Conservation (phyloP, 768 basidiomycete species). For the Heimioporus sp. region DNA sequence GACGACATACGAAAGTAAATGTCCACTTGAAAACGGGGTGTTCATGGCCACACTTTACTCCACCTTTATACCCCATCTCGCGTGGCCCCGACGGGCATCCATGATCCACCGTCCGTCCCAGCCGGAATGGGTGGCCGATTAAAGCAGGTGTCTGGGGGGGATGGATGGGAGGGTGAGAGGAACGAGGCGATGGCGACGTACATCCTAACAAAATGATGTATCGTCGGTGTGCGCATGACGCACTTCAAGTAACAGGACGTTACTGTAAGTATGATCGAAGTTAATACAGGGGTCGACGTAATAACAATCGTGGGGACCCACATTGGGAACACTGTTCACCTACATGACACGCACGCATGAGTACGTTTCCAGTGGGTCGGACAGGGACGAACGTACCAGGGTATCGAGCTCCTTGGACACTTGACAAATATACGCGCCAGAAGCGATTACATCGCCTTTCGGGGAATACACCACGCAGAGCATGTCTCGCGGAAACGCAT, state of each 20-base stretch:
- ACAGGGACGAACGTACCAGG: constrained; percentile 4
- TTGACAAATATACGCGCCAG: constrained; percentile 16
- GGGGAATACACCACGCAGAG: constrained; percentile 23
- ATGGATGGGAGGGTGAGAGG: too few relatives aligned
- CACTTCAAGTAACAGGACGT: not conserved
- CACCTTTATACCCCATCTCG: not conserved
- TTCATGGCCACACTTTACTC: constrained; percentile 1
- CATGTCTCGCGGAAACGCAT: constrained; percentile 22
- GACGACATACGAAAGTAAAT: not conserved
- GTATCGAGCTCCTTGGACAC: constrained; percentile 6
- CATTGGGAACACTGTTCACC: constrained; percentile 6
- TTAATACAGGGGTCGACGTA: not conserved
- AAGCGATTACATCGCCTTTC: constrained; percentile 16
- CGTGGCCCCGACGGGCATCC: not conserved
- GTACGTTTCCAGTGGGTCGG: not conserved
- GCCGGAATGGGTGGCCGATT: not conserved
- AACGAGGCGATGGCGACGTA: not conserved
- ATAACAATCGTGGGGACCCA: not conserved
- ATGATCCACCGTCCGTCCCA: not conserved
- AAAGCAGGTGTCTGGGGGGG: not conserved
- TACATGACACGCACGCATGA: constrained; percentile 1
- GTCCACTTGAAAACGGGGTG: not conserved
- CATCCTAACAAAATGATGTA: not conserved
- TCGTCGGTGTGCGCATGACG: not conserved
- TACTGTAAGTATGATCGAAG: not conserved